phyloP scores from a whole-genome alignment of 768 basidiomycete genomes.

The Lactifluus subvellereus region DNA sequence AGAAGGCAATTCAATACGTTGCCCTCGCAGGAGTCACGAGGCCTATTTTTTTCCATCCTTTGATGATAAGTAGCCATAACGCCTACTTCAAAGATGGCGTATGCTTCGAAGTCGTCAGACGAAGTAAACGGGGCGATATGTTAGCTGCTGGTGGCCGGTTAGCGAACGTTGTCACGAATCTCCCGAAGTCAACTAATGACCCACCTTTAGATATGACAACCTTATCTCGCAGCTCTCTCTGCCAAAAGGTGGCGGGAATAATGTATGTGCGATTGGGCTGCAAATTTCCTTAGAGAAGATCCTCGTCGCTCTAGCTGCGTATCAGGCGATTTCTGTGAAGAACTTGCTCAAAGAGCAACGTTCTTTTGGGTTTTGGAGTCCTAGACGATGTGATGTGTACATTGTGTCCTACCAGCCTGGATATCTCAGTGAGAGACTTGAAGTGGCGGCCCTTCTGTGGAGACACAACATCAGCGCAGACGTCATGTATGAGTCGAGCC shows the following conservation, averaged over 20 bases:
- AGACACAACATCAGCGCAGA: conserved; percentile 78
- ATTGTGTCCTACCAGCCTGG: conserved; percentile 74
- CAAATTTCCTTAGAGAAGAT: conserved; percentile 81
- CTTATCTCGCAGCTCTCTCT: conserved; percentile 57
- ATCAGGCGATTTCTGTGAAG: conserved; percentile 61
- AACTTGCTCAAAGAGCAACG: conserved; percentile 69
- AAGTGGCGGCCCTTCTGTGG: conserved; percentile 74
- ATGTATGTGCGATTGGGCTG: conserved; percentile 62
- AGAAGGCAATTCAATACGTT: conserved; percentile 55
- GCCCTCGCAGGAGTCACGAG: conserved; percentile 54
- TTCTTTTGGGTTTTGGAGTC: conserved; percentile 86
- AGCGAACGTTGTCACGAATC: conserved; percentile 21
- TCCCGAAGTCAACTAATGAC: background rate
- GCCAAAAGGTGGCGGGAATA: conserved; percentile 46
- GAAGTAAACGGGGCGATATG: conserved; percentile 59
- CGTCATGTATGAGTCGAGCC: conserved; percentile 76
- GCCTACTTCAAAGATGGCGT: conserved; percentile 67
- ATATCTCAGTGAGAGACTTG: conserved; percentile 68
- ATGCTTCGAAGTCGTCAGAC: conserved; percentile 66
- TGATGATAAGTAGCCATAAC: conserved; percentile 66
- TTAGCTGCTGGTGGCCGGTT: conserved; percentile 81
- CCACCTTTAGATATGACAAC: conserved; percentile 57
- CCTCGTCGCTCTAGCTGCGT: conserved; percentile 57
- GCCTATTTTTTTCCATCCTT: conserved; percentile 61
- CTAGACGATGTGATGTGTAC: conserved; percentile 84